Conservation (phyloP, 768 basidiomycete species). For the Neoboletus magnificus region DNA sequence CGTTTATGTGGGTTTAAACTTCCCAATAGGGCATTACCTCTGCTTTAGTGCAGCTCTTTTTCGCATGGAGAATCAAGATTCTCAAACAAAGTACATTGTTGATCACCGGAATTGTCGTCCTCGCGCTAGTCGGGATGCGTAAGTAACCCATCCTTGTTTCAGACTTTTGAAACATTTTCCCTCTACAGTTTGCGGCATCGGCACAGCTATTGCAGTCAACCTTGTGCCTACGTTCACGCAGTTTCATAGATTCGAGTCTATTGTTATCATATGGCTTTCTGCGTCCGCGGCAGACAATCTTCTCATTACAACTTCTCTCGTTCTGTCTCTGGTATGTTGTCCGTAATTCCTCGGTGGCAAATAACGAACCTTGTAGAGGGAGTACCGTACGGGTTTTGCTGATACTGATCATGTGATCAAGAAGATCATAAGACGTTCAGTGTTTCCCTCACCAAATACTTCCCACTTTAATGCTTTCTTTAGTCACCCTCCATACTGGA, state of each 20-base stretch:
- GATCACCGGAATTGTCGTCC: conserved; percentile 7
- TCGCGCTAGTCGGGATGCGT: conserved; percentile 22
- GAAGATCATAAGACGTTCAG: conserved; percentile 33
- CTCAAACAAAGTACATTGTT: conserved; percentile 12
- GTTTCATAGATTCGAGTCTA: conserved; percentile 29
- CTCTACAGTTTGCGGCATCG: conserved; percentile 29
- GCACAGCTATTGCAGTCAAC: conserved; percentile 28
- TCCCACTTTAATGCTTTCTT: neutral
- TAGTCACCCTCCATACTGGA: conserved; percentile 41
- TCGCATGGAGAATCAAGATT: conserved; percentile 27
- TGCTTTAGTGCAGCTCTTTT: conserved; percentile 27
- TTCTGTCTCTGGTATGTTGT: conserved; percentile 39
- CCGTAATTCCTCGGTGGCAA: neutral
- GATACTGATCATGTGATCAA: conserved; percentile 39
- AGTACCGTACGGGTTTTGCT: conserved; percentile 34
- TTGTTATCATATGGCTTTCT: conserved; percentile 42
- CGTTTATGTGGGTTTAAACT: neutral
- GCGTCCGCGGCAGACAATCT: conserved; percentile 44
- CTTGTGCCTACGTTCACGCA: conserved; percentile 26
- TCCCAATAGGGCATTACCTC: conserved; percentile 23
- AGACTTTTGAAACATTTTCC: neutral
- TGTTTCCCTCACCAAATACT: neutral
- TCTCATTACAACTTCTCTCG: conserved; percentile 43
- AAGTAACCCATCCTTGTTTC: neutral
- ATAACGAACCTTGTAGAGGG: conserved; percentile 26